Conservation (phyloP, 1,284 basidiomycete species). For the Sanghuangporus weigelae region DNA sequence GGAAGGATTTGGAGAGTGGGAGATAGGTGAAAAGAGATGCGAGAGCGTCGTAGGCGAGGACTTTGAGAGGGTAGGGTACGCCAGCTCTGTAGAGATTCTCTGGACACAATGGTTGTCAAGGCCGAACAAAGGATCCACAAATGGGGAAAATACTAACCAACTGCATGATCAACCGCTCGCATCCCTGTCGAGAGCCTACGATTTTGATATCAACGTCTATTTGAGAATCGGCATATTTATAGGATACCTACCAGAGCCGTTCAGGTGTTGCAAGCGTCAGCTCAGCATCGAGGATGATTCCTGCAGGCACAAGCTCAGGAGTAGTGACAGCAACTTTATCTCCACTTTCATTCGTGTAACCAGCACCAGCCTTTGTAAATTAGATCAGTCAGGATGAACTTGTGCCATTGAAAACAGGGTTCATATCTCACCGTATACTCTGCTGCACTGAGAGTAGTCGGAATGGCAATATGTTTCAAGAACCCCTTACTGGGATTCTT, state of each 20-base stretch:
- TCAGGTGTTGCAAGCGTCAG: constrained; percentile 71
- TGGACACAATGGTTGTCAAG: constrained; percentile 22
- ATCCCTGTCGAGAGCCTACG: constrained; percentile 71
- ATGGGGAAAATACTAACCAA: constrained; percentile 32
- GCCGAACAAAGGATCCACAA: neutral
- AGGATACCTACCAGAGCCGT: constrained; percentile 53
- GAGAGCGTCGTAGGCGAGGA: constrained; percentile 62
- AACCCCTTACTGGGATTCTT: constrained; percentile 33
- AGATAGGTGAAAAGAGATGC: constrained; percentile 72
- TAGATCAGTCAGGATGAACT: neutral
- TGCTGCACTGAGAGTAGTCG: constrained; percentile 78
- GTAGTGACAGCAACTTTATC: constrained; percentile 56
- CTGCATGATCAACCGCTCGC: constrained; percentile 74
- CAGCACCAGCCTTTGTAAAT: constrained; percentile 41
- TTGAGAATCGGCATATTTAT: neutral
- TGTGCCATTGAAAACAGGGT: neutral
- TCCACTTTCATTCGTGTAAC: constrained; percentile 68
- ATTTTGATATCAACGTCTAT: neutral
- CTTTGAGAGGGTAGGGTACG: constrained; percentile 54
- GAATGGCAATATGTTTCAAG: constrained; percentile 63
- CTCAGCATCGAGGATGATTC: constrained; percentile 75
- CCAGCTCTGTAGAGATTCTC: constrained; percentile 66
- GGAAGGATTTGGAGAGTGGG: constrained; percentile 56
- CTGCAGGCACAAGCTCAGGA: constrained; percentile 54
- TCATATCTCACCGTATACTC: constrained; percentile 55